These are phyloP conservation scores for Elsinoe fawcettii DNA, from an alignment of 2,329 filamentous ascomycete species.

Conservation along the genomic window DNA sequence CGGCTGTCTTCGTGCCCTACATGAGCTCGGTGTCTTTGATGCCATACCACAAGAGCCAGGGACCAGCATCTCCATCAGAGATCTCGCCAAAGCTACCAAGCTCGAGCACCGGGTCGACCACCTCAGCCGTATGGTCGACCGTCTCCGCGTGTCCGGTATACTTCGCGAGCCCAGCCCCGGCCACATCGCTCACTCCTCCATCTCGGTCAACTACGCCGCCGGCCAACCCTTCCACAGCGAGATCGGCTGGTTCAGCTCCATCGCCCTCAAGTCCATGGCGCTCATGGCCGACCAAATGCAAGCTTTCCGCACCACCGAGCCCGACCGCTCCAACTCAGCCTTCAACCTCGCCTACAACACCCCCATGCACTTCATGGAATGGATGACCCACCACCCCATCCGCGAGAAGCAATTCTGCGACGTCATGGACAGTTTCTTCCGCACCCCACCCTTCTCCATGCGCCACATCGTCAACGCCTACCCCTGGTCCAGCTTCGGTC, in stretches of 20 bases:
- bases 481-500: constrained; percentile 4
- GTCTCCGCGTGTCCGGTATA: constrained; percentile 3
- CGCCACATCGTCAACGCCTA: constrained; percentile 9
- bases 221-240: constrained; percentile 13
- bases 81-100: constrained; percentile 9
- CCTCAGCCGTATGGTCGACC: background rate
- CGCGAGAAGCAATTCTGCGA: constrained; percentile 14
- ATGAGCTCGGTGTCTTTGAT: constrained; percentile 9
- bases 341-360: constrained; percentile 13
- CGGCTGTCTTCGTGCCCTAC: background rate
- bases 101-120: background rate
- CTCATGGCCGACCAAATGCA: constrained; percentile 6
- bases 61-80: background rate
- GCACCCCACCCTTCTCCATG: constrained; percentile 8
- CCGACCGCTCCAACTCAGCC: constrained; percentile 6
- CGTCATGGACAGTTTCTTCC: constrained; percentile 13
- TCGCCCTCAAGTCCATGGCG: constrained; percentile 6
- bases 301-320: constrained; percentile 7
- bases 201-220: constrained; percentile 2
- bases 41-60: constrained; percentile 5
- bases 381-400: constrained; percentile 7
- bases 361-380: constrained; percentile 5
- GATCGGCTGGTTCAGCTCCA: constrained; percentile 4
- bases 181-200: constrained; percentile 13
- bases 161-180: constrained; percentile 6